Conservation (phyloP, 139 green algal genomes). For the Volvox reticuliferus region DNA sequence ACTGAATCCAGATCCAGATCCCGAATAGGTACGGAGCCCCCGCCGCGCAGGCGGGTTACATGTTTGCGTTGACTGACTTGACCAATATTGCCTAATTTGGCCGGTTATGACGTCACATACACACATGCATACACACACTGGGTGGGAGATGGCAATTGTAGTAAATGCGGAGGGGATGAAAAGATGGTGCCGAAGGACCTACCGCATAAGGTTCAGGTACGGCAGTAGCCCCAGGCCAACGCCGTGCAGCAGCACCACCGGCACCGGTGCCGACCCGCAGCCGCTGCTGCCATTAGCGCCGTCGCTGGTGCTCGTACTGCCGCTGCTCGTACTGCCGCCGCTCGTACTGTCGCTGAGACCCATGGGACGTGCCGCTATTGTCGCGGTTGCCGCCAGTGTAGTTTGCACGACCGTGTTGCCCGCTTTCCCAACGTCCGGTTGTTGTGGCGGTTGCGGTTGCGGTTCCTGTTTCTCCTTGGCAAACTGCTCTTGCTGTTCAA, state of each 20-base stretch:
- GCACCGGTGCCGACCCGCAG: not conserved
- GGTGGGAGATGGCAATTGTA: no score
- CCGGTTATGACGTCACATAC: no score
- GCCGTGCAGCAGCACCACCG: slow-evolving; percentile 66
- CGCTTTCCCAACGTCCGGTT: not conserved
- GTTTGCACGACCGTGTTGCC: no score
- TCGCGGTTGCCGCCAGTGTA: not conserved
- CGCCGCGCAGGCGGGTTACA: no score
- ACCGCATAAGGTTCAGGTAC: slow-evolving; percentile 23
- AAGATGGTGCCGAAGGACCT: not conserved
- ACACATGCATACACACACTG: no score
- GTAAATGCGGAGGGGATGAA: not conserved
- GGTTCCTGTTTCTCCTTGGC: not conserved
- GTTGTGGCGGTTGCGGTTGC: not conserved
- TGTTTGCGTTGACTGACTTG: no score
- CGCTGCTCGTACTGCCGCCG: not conserved
- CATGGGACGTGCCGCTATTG: not conserved
- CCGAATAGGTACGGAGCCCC: no score
- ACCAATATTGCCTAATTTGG: no score
- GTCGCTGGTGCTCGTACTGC: not conserved
- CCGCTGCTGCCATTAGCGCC: not conserved
- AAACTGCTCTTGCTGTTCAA: no score
- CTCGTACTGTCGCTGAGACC: not conserved
- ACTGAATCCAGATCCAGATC: no score
- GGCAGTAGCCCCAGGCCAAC: slow-evolving; percentile 55